Evolutionary conservation across 2,329 filamentous ascomycete genomes (phyloP), one percentile per base, ranked within the genome.

Genomic region (Corniculantispora saksenae): DNA sequence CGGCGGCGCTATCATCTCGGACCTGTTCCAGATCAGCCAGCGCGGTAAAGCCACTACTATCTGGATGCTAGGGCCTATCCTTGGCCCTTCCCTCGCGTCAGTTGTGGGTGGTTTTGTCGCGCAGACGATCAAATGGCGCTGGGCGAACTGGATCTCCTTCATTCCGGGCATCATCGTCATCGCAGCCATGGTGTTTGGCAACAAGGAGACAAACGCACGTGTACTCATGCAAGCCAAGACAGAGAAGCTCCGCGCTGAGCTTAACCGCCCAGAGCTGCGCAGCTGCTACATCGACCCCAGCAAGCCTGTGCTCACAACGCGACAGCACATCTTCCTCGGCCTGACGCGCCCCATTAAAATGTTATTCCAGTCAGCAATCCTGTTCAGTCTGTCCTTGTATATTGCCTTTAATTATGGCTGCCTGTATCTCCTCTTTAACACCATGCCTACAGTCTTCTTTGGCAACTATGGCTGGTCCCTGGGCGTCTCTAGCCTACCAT

Each of bases 51-150:
- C 83, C 53, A 80, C 84, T 66, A 81, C 83, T 1, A 75, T 83
- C 21, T 86, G 84, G 77, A 80, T 83, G 53, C 68, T 84, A 74
- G 85, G 87, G 0, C 86, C 90, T 2, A 83, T 89, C 23, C 83
- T 85, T 8, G 86, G 86, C 0, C 83, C 83, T 0, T 80, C 80
- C 0, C 66, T 64, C 23, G 83, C 80, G 0, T 83, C 83, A 1
- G 68, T 85, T 17, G 76, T 81, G 8, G 83, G 83, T 2, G 83
- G 81, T 10, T 86, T 82, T 66, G 74, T 86, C 6, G 76, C 80
- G 2, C 75, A 83, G 51, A 79, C 76, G 2, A 81, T 82, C 17
- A 82, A 82, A 12, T 85, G 83, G 83, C 76, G 82, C 15, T 85
- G 84, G 83, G 75, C 80, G 5, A 80, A 79, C 66, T 86, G 83